Evolutionary conservation across 805 yeast species (phyloP).

Genomic region (Cyberlindnera euphorbiiphila): DNA sequence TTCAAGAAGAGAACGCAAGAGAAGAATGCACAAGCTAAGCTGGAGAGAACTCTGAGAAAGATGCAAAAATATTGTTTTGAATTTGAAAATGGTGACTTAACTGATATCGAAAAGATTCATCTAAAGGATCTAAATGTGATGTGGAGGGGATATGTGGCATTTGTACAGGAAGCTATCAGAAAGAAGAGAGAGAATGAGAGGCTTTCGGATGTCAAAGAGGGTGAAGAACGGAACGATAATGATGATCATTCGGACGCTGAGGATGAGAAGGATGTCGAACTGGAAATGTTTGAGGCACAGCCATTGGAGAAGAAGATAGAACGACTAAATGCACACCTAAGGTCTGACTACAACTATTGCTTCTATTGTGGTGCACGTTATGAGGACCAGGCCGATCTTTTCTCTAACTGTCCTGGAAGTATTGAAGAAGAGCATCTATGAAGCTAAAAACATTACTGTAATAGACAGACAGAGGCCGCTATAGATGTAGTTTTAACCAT

Average conservation of each 20-base stretch:
- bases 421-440: conserved; percentile 41
- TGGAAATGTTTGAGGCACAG: conserved; percentile 28
- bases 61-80: conserved; percentile 42
- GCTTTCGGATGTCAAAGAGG: conserved; percentile 8
- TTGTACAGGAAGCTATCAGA: conserved; percentile 13
- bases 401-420: conserved; percentile 46
- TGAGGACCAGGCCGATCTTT: conserved; percentile 35
- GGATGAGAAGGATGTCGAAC: conserved; percentile 27
- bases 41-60: conserved; percentile 21
- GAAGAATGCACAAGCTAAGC: conserved; percentile 13
- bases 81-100: conserved; percentile 32
- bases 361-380: conserved; percentile 46
- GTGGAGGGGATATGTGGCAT: conserved; percentile 38
- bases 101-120: conserved; percentile 25
- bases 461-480: neutral
- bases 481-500: neutral
- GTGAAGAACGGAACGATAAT: conserved; percentile 2
- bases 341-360: conserved; percentile 42
- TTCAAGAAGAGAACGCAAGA: conserved; percentile 23
- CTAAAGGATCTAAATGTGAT: conserved; percentile 35
- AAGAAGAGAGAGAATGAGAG: conserved; percentile 10
- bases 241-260: conserved; percentile 13
- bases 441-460: too few relatives aligned
- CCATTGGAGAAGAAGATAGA: conserved; percentile 28
- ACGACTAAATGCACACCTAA: conserved; percentile 35